A percentile compares a stretch with the other conserved stretches of the same genome.
Evolutionary conservation across 2,329 filamentous ascomycete genomes (phyloP).

Genomic region (Aspergillus amoenus): DNA sequence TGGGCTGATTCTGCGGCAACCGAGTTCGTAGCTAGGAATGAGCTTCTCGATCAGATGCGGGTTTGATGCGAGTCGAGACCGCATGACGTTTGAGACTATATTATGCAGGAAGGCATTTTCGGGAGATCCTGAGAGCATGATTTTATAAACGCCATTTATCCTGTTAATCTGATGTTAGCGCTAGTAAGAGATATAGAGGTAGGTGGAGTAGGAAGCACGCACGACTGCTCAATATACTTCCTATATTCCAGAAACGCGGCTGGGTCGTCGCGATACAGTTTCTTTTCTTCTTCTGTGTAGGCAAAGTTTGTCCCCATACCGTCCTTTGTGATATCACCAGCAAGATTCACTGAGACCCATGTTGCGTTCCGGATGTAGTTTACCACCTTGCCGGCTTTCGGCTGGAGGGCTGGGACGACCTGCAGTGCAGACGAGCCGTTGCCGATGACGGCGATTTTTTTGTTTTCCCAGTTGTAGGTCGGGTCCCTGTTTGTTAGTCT

Average conservation of each 20-base stretch:
- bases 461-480: conserved; percentile 20
- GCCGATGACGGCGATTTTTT: conserved; percentile 34
- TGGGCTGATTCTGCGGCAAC: conserved; percentile 29
- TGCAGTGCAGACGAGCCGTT: conserved; percentile 34
- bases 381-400: conserved; percentile 19
- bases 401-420: conserved; percentile 20
- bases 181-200: not conserved
- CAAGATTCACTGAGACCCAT: conserved; percentile 26
- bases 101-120: conserved; percentile 8
- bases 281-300: conserved; percentile 25
- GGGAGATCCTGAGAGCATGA: conserved; percentile 17
- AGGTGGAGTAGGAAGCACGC: not conserved
- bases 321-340: conserved; percentile 22
- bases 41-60: conserved; percentile 21
- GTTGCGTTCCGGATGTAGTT: conserved; percentile 32
- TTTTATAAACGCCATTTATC: conserved; percentile 14
- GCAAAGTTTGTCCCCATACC: conserved; percentile 22
- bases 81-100: conserved; percentile 16
- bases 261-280: conserved; percentile 18
- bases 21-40: conserved; percentile 25
- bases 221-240: conserved; percentile 23
- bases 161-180: not conserved
- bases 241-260: conserved; percentile 20
- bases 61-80: conserved; percentile 17
- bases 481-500: conserved; percentile 28